Conservation (phyloP, 305 asterid genomes). For the Euphrasia arctica region DNA sequence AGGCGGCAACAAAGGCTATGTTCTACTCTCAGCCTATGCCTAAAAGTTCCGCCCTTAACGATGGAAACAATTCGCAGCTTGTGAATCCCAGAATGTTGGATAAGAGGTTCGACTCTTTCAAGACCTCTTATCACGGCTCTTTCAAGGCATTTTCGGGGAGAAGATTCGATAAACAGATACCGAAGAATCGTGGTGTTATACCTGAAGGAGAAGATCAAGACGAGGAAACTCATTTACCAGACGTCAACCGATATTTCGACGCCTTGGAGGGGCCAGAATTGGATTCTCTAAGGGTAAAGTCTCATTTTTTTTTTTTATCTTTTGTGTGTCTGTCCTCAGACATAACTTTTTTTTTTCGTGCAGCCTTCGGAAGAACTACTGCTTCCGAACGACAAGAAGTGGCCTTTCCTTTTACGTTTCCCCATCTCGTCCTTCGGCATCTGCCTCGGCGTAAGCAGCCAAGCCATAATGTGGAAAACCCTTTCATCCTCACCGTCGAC, state of each 20-base stretch:
- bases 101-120: conserved; percentile 30
- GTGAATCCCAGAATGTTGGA: conserved; percentile 50
- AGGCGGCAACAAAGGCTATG: conserved; percentile 18
- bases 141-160: conserved; percentile 85
- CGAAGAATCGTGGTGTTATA: conserved; percentile 53
- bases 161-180: conserved; percentile 61
- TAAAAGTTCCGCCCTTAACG: conserved; percentile 28
- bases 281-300: conserved; percentile 56
- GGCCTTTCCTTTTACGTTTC: conserved; percentile 90
- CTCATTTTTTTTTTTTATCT: background rate
- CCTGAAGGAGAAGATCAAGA: conserved; percentile 22
- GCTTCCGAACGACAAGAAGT: conserved; percentile 63
- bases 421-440: conserved; percentile 74
- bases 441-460: conserved; percentile 82
- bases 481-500: conserved; percentile 55
- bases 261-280: conserved; percentile 86
- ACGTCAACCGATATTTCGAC: conserved; percentile 62
- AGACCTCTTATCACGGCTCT: conserved; percentile 32
- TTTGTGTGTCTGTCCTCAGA: background rate
- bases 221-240: conserved; percentile 36
- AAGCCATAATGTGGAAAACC: conserved; percentile 82
- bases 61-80: conserved; percentile 23
- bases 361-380: conserved; percentile 71
- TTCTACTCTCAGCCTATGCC: conserved; percentile 71
- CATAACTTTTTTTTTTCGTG: background rate